phyloP scores from a whole-genome alignment of 208 protist genomes.

The Leptomonas pyrrhocoris region DNA sequence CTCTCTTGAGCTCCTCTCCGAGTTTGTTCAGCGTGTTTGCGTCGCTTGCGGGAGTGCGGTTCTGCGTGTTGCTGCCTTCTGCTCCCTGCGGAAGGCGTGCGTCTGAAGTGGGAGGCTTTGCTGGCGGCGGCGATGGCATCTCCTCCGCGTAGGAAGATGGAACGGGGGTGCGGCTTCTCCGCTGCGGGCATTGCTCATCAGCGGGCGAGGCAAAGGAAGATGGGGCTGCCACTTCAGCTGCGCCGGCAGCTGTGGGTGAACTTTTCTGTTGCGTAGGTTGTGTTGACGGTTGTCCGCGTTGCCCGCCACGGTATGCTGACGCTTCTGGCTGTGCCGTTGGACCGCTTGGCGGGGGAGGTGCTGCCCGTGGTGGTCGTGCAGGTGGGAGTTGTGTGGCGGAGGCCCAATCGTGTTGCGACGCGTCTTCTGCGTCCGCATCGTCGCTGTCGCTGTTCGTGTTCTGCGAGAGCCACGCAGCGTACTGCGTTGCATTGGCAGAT shows the following conservation, averaged over 20 bases:
- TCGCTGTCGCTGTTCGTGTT: slow-evolving; percentile 5
- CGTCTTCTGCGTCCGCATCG: neutral
- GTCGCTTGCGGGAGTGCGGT: neutral
- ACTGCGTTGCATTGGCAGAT: too few relatives aligned
- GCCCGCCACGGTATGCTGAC: too few relatives aligned
- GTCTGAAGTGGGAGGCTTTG: neutral
- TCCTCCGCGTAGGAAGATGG: neutral
- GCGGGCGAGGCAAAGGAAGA: neutral
- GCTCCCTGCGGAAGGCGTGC: neutral
- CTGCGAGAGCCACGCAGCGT: neutral
- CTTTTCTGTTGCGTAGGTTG: neutral
- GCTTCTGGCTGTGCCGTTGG: too few relatives aligned
- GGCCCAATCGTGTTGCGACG: slow-evolving; percentile 14
- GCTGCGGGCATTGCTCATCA: neutral
- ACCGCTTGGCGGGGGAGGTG: neutral
- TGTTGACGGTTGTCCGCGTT: neutral
- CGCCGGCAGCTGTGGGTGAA: neutral
- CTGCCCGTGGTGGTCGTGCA: neutral
- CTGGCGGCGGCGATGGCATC: slow-evolving; percentile 14
- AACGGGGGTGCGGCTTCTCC: neutral
- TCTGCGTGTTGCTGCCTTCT: neutral
- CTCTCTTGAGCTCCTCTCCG: neutral
- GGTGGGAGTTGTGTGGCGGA: slow-evolving; percentile 20
- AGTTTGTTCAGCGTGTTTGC: neutral
- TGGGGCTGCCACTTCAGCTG: neutral